Base-by-base conservation (phyloP, 306 rosid genomes). In the Lathyrus aphaca region DNA sequence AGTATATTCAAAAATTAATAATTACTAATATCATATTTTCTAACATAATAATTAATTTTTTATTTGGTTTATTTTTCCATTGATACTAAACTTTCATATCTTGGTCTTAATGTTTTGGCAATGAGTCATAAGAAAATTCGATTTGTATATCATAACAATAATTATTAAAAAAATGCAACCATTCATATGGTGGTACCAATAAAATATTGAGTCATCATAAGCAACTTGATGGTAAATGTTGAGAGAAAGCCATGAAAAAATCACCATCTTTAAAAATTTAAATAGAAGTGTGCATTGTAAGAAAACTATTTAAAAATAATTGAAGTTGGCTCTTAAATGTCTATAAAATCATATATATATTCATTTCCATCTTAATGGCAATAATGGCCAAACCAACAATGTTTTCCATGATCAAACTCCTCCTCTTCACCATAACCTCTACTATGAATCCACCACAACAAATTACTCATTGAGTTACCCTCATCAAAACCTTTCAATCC, bases 401-500 rank as follows among this genome's bases (percentile, higher is more conserved):
- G 65, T 73, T 79, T 73, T 32, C 71, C 79, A 63, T 62, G 25
- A 29, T 16, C 77, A 69, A 66, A 43, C 43, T 57, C 79, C 42
- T 74, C 71, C n/a, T 74, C 72, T 43, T 25, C 78, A 12, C 71
- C 64, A n/a, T 74, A 59, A 13, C 74, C 77, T 79, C 95, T 85
- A 38, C 93, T 88, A 30, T 90, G 86, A 80, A 86, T 65, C 98
- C 98, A 92, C 98, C 96, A 92, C n/a, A 92, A 64, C 1, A 92
- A 67, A 81, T 92, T 92, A 8, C 78, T 72, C 25, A 82, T 75
- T 1, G 94, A 88, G 70, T 82, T 88, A 3, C 98, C 96, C 62
- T 90, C 96, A 81, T 93, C 98, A 16, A 69, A 80, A 14, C 43
- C 89, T 2, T 58, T 83, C 84, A 83, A 79, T 63, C 67, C 74